These are phyloP conservation scores for Angomonas desouzai DNA, from an alignment of 208 protist genomes.

Conservation along the genomic window DNA sequence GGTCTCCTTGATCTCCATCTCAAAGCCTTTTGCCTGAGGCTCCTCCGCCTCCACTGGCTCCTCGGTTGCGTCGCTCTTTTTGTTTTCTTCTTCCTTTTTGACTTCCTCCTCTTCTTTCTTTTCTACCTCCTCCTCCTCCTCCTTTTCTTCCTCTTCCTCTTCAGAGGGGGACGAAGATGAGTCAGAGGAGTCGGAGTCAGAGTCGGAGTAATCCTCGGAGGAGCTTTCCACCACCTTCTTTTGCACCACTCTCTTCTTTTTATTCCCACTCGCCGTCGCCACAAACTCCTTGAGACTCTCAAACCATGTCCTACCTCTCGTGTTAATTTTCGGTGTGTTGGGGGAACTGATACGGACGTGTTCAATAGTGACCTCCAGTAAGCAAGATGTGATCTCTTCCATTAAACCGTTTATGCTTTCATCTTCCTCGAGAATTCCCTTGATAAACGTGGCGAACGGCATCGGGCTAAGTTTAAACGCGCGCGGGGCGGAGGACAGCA, in stretches of 20 bases:
- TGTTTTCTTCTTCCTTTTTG: constrained; percentile 11
- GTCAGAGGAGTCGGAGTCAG: neutral
- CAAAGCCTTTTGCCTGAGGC: constrained; percentile 17
- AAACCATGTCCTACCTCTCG: constrained; percentile 77
- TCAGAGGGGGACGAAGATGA: constrained; percentile 10
- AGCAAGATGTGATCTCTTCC: constrained; percentile 63
- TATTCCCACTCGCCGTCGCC: constrained; percentile 63
- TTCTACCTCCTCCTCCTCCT: constrained; percentile 22
- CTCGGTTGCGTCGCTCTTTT: too few species aligned
- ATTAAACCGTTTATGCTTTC: constrained; percentile 73
- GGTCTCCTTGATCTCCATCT: constrained; percentile 46
- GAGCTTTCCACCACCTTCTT: constrained; percentile 19
- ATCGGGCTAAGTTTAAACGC: constrained; percentile 71
- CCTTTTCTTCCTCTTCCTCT: constrained; percentile 30
- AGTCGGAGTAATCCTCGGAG: constrained; percentile 2
- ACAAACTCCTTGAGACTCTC: constrained; percentile 74
- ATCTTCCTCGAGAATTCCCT: constrained; percentile 52
- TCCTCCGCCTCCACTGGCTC: constrained; percentile 16
- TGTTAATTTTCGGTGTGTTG: constrained; percentile 41
- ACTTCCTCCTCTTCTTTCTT: constrained; percentile 12
- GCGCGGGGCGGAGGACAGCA: constrained; percentile 60
- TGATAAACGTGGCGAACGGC: constrained; percentile 71
- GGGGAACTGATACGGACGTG: constrained; percentile 39
- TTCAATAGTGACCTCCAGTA: constrained; percentile 57
- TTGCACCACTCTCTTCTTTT: constrained; percentile 42